A percentile compares a stretch with the other conserved stretches of the same genome.
Conservation (phyloP, 495 filamentous ascomycete species). For the Penicillium simplicissimum region DNA sequence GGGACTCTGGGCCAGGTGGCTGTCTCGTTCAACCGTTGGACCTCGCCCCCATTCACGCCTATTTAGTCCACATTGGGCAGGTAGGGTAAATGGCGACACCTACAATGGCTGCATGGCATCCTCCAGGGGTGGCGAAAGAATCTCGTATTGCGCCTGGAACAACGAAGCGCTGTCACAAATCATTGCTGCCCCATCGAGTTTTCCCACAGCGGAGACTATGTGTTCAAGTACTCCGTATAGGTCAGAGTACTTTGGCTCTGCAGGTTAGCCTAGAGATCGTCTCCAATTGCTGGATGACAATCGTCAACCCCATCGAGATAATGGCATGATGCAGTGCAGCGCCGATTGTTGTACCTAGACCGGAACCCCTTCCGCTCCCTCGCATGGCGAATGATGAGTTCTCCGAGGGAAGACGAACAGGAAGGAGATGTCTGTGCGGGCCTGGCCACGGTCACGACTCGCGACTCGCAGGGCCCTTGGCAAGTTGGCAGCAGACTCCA, state of each 20-base stretch:
- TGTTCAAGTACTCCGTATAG: background rate
- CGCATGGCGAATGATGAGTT: background rate
- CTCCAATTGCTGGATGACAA: background rate
- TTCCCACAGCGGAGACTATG: background rate
- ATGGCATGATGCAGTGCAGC: background rate
- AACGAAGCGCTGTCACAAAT: background rate
- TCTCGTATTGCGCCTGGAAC: conserved; percentile 2
- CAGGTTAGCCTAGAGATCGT: background rate
- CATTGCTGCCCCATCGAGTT: background rate
- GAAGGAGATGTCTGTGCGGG: conserved; percentile 13
- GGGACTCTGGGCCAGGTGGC: background rate
- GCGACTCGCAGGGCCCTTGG: no score
- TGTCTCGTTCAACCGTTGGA: conserved; percentile 4
- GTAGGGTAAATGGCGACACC: background rate
- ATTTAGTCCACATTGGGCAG: conserved; percentile 5
- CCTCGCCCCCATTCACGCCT: conserved; percentile 5
- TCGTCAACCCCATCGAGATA: conserved; percentile 1
- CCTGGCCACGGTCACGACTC: background rate
- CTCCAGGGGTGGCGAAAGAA: conserved; percentile 6
- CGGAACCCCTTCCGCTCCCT: background rate
- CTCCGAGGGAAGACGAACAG: background rate
- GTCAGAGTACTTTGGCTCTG: background rate
- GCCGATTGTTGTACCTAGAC: background rate
- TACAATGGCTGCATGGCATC: conserved; percentile 2
- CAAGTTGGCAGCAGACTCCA: conserved; percentile 10